phyloP scores from a whole-genome alignment of 805 yeast species.

The Debaryomyces hansenii region DNA sequence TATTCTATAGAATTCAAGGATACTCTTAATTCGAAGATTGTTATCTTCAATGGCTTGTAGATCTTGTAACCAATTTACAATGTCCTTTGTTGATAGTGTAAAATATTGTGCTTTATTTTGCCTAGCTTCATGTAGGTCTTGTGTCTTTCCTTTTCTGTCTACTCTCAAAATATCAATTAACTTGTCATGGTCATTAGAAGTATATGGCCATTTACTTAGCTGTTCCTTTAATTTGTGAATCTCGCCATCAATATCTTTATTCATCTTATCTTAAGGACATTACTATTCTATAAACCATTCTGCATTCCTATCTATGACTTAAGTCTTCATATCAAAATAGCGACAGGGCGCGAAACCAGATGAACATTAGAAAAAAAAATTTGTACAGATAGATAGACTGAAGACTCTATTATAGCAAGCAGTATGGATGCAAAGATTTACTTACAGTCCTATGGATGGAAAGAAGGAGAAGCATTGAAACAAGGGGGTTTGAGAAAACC shows the following conservation, averaged over 20 bases:
- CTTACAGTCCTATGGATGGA: slow-evolving; percentile 83
- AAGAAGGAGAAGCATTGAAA: slow-evolving; percentile 81
- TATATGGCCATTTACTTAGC: slow-evolving; percentile 12
- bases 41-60: slow-evolving; percentile 12
- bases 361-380: slow-evolving; percentile 1
- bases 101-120: slow-evolving; percentile 9
- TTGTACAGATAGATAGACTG: no score
- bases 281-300: background rate
- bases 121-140: slow-evolving; percentile 9
- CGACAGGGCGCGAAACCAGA: slow-evolving; percentile 4
- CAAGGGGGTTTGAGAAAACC: slow-evolving; percentile 84
- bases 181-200: slow-evolving; percentile 13
- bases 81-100: slow-evolving; percentile 8
- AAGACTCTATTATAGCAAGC: background rate
- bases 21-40: slow-evolving; percentile 1
- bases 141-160: slow-evolving; percentile 1
- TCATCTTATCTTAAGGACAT: background rate
- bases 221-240: slow-evolving; percentile 6
- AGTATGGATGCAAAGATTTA: slow-evolving; percentile 75
- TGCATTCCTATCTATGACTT: no score
- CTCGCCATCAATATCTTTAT: slow-evolving; percentile 6
- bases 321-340: no score
- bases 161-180: slow-evolving; percentile 13
- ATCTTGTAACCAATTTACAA: slow-evolving; percentile 18
- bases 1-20: slow-evolving; percentile 14